Evolutionary conservation across 1,284 basidiomycete species (phyloP).

Genomic region (Neonothopanus nambi): DNA sequence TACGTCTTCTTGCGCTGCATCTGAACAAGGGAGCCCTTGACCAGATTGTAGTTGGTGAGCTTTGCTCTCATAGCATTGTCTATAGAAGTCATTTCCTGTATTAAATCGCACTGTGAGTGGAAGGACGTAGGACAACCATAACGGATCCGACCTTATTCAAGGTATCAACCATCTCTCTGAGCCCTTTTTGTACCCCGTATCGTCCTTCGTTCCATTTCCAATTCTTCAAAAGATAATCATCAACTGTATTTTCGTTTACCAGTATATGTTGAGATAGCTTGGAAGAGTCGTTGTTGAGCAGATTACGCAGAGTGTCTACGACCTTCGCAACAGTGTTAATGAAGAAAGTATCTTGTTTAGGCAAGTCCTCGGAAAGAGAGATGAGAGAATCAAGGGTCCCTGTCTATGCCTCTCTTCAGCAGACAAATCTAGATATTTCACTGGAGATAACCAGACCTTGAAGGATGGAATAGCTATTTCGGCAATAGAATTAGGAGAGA

Average conservation of each 20-base stretch:
- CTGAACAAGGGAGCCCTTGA: constrained; percentile 91
- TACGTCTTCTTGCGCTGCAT: constrained; percentile 95
- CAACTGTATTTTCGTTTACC: constrained; percentile 81
- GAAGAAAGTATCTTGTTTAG: constrained; percentile 90
- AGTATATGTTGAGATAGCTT: constrained; percentile 84
- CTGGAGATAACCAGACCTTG: constrained; percentile 53
- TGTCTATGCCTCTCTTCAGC: constrained; percentile 55
- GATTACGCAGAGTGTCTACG: constrained; percentile 90
- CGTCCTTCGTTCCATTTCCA: constrained; percentile 92
- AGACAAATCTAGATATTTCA: constrained; percentile 11
- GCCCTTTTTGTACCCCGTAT: constrained; percentile 78
- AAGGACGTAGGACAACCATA: constrained; percentile 15
- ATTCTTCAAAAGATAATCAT: constrained; percentile 75
- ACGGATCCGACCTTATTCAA: constrained; percentile 74
- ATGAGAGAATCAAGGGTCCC: constrained; percentile 93
- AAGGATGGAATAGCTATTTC: constrained; percentile 72
- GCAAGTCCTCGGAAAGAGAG: constrained; percentile 87
- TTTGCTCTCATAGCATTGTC: constrained; percentile 91
- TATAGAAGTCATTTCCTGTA: constrained; percentile 86
- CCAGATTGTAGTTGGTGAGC: constrained; percentile 89
- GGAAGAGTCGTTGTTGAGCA: constrained; percentile 86
- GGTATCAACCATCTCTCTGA: constrained; percentile 80
- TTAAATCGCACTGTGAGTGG: constrained; percentile 3
- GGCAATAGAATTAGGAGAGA: constrained; percentile 45
- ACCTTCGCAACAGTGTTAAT: constrained; percentile 89